Conservation (phyloP, 225 moss, liverwort and hornwort genomes). For the Pseudoscleropodium purum region DNA sequence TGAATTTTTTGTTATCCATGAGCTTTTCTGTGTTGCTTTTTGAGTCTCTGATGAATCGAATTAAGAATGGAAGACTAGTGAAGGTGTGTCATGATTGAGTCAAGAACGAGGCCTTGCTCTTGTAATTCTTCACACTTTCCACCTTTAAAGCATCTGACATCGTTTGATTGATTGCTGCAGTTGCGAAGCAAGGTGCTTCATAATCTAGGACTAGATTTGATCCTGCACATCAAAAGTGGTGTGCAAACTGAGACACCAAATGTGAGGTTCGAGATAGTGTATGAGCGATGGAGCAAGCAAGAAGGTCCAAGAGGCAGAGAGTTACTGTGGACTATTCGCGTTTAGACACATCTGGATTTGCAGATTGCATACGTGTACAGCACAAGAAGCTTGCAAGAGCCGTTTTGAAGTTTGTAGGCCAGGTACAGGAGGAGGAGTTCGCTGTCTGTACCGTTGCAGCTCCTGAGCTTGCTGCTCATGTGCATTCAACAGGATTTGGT, state of each 20-base stretch:
- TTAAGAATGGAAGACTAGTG: background rate
- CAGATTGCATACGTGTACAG: slow-evolving; percentile 55
- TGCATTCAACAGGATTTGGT: slow-evolving; percentile 53
- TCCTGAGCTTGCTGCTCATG: slow-evolving; percentile 34
- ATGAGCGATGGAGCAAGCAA: slow-evolving; percentile 39
- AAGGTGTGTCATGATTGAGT: background rate
- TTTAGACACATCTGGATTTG: slow-evolving; percentile 52
- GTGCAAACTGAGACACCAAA: background rate
- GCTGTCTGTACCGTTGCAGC: slow-evolving; percentile 26
- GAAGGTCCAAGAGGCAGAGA: slow-evolving; percentile 62
- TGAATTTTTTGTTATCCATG: background rate
- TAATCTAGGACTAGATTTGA: background rate
- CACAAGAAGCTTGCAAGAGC: slow-evolving; percentile 64
- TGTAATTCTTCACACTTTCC: background rate
- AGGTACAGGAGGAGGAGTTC: slow-evolving; percentile 19
- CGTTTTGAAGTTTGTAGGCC: slow-evolving; percentile 50
- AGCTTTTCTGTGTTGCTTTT: background rate
- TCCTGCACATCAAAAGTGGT: background rate
- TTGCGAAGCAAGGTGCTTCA: background rate
- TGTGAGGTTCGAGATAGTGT: background rate
- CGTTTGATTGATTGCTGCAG: background rate
- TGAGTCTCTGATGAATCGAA: background rate
- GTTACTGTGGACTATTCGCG: slow-evolving; percentile 60
- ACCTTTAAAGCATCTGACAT: background rate
- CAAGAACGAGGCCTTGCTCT: background rate